Percentiles rank a stretch among this genome's conserved stretches.
phyloP scores from a whole-genome alignment of 1,284 basidiomycete genomes.

The Tilletia horrida region DNA sequence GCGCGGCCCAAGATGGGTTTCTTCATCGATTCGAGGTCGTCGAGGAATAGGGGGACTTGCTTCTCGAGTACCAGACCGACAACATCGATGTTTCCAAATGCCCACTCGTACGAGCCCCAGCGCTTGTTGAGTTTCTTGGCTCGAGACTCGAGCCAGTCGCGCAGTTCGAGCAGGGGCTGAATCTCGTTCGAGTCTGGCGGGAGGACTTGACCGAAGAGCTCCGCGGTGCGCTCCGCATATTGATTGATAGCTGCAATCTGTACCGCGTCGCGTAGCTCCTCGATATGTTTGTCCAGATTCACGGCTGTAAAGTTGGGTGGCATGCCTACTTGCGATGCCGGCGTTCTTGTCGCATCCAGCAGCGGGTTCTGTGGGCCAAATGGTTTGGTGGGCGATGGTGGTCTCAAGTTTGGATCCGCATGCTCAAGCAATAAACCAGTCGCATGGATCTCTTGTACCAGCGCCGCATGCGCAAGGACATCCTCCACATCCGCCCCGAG shows the following conservation, averaged over 20 bases:
- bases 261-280: constrained; percentile 59
- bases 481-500: constrained; percentile 43
- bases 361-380: background rate
- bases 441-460: constrained; percentile 51
- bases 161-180: constrained; percentile 70
- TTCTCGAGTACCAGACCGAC: constrained; percentile 74
- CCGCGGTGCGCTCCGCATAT: constrained; percentile 64
- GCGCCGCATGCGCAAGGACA: constrained; percentile 34
- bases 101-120: background rate
- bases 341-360: background rate
- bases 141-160: constrained; percentile 78
- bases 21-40: constrained; percentile 62
- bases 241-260: constrained; percentile 66
- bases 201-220: constrained; percentile 62
- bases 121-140: constrained; percentile 1
- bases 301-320: background rate
- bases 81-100: constrained; percentile 56
- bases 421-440: constrained; percentile 39
- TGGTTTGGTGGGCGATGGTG: background rate
- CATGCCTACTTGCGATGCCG: background rate
- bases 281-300: constrained; percentile 46
- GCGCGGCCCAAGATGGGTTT: constrained; percentile 45
- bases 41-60: constrained; percentile 70
- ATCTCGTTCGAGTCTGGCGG: constrained; percentile 65
- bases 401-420: constrained; percentile 4